A percentile compares a stretch with the other conserved stretches of the same genome.
Conservation (phyloP, 2,329 filamentous ascomycete genomes). For the Microdochium trichocladiopsis region DNA sequence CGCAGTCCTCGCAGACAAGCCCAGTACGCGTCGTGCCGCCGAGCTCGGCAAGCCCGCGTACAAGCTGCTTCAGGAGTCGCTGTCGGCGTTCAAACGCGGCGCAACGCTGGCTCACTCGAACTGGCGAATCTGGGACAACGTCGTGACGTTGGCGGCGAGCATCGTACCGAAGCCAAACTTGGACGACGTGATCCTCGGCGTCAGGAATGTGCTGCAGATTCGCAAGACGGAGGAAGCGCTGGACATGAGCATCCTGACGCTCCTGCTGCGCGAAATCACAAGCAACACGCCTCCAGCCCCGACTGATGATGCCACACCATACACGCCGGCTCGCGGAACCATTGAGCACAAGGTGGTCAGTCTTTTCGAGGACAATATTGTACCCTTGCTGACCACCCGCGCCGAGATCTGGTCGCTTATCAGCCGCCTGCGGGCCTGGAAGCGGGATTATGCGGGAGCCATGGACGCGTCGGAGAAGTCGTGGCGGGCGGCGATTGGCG, state of each 20-base stretch:
- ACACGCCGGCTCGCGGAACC: constrained; percentile 48
- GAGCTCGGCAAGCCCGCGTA: constrained; percentile 39
- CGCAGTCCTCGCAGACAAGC: constrained; percentile 11
- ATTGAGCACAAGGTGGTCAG: constrained; percentile 57
- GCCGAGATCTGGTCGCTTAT: constrained; percentile 72
- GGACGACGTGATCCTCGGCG: constrained; percentile 66
- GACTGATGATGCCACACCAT: constrained; percentile 25
- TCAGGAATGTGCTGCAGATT: constrained; percentile 69
- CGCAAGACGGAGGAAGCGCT: constrained; percentile 72
- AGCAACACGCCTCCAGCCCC: constrained; percentile 20
- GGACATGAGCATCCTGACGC: constrained; percentile 64
- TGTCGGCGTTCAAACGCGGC: constrained; percentile 81
- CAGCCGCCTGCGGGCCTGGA: constrained; percentile 66
- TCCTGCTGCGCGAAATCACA: constrained; percentile 64
- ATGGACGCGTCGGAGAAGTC: constrained; percentile 83
- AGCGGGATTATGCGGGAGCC: constrained; percentile 61
- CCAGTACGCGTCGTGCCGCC: constrained; percentile 20
- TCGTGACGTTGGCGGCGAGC: constrained; percentile 78
- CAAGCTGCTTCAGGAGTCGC: constrained; percentile 63
- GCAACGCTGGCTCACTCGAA: constrained; percentile 78
- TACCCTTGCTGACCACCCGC: constrained; percentile 77
- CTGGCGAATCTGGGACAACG: constrained; percentile 94
- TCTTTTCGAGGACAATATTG: constrained; percentile 67
- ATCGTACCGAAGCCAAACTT: constrained; percentile 64
- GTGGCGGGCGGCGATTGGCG: constrained; percentile 65